These are phyloP conservation scores for Basipetospora chlamydospora DNA, from an alignment of 2,329 filamentous ascomycete genomes.

Conservation along the genomic window DNA sequence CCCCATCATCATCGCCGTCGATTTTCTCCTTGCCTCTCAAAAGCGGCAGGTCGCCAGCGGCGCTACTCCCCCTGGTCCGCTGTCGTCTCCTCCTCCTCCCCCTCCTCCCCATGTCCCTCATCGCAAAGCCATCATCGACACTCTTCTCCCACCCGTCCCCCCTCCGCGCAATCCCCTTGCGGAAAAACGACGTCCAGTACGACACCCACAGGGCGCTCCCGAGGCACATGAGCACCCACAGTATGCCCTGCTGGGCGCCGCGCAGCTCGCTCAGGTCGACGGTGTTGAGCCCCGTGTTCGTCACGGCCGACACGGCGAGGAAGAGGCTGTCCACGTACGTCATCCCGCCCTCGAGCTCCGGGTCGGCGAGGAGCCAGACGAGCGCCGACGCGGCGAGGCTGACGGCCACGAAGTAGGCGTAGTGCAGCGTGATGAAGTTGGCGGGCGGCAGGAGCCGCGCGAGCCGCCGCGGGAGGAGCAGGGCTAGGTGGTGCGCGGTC, in stretches of 20 bases:
- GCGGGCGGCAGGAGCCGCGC: conserved; percentile 22
- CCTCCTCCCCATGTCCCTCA: conserved; percentile 8
- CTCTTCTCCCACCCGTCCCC: conserved; percentile 18
- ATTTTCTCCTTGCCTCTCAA: conserved; percentile 2
- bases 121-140: neutral
- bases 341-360: conserved; percentile 27
- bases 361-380: conserved; percentile 43
- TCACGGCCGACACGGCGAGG: conserved; percentile 51
- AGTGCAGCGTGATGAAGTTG: conserved; percentile 52
- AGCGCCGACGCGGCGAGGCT: conserved; percentile 41
- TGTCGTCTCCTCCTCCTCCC: neutral
- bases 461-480: neutral
- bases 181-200: conserved; percentile 45
- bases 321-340: conserved; percentile 53
- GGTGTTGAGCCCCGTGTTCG: conserved; percentile 53
- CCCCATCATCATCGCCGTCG: neutral
- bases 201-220: conserved; percentile 56
- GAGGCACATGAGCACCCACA: conserved; percentile 50
- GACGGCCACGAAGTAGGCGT: conserved; percentile 47
- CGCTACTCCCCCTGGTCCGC: neutral
- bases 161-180: conserved; percentile 37
- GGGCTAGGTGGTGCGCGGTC: no score
- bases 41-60: conserved; percentile 1
- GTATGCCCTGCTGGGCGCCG: conserved; percentile 51
- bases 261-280: conserved; percentile 49